Evolutionary conservation across 1,139 yeast genomes (phyloP), one percentile per base, ranked within the genome.

Genomic region (Candida frijolesensis): DNA sequence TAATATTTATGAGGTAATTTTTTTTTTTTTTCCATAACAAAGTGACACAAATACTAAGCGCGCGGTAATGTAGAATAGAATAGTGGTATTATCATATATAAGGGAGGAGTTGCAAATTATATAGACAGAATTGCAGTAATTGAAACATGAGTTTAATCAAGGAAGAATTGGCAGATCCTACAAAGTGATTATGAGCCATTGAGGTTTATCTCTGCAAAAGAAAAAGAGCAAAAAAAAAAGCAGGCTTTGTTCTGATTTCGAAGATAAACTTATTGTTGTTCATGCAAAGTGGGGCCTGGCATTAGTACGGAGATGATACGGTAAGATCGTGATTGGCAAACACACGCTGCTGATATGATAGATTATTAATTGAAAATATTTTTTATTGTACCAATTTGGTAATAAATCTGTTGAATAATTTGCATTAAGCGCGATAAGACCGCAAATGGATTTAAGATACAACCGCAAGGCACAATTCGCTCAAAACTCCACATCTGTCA

Each of bases 301-400:
- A 33, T 33, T 9, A 10, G 2, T 6, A 12, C 2, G 12, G 29
- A 25, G 29, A 25, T 25, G 29, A 33, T 33, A 4, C 14, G n/a
- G 34, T 30, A 14, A 33, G 3, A 33, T 8, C 2, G 2, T 14
- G 15, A 12, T 15, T 37, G 27, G 8, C 11, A 8, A 11, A 37
- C 27, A 18, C 19, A 12, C 2, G 16, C 39, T 14, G 11, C 9
- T 7, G 16, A 19, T 7, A 37, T 18, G 18, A 25, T 25, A 9
- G 29, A 25, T 25, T 25, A 25, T 25, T 25, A 25, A 25, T 25
- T 18, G n/a, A 37, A 18, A 19, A 14, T 1, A 34, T 33, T 38
- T 38, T 38, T 10, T 38, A 19, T 38, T 22, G 42, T 38, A 38
- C 30, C 16, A 22, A 22, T 38, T 38, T 38, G 30, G 42, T 38